Evolutionary conservation across 805 yeast species (phyloP).

Genomic region (Saccharomycopsis fermentans): DNA sequence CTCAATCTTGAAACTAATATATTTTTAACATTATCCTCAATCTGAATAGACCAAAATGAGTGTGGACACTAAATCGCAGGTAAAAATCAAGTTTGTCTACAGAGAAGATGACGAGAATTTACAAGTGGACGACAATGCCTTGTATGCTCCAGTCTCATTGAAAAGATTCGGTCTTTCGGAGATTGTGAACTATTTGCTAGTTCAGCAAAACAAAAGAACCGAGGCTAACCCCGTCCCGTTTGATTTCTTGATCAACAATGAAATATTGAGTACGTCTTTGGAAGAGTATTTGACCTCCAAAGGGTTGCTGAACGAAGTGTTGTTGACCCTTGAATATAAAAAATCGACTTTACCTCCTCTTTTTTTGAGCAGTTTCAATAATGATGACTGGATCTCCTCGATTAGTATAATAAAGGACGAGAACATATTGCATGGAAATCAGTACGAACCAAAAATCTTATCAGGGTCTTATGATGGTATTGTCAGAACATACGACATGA

Average conservation of each 20-base stretch:
- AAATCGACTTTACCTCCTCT: slow-evolving; percentile 93
- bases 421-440: slow-evolving; percentile 29
- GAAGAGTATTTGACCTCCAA: slow-evolving; percentile 67
- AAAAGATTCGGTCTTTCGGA: slow-evolving; percentile 91
- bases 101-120: slow-evolving; percentile 69
- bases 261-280: slow-evolving; percentile 64
- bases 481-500: slow-evolving; percentile 76
- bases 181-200: slow-evolving; percentile 82
- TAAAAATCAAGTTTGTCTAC: slow-evolving; percentile 75
- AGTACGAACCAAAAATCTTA: slow-evolving; percentile 44
- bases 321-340: slow-evolving; percentile 77
- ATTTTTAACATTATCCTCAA: no score
- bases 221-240: slow-evolving; percentile 67
- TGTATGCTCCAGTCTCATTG: slow-evolving; percentile 76
- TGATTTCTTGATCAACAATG: slow-evolving; percentile 85
- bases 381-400: slow-evolving; percentile 94
- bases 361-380: slow-evolving; percentile 73
- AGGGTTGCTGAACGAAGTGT: slow-evolving; percentile 76
- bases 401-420: slow-evolving; percentile 38
- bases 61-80: slow-evolving; percentile 40
- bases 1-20: no score
- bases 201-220: slow-evolving; percentile 27
- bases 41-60: background rate
- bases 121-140: slow-evolving; percentile 69
- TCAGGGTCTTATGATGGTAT: slow-evolving; percentile 94